These are phyloP conservation scores for Candida sithepensis DNA, from an alignment of 805 yeast species.

Conservation along the genomic window DNA sequence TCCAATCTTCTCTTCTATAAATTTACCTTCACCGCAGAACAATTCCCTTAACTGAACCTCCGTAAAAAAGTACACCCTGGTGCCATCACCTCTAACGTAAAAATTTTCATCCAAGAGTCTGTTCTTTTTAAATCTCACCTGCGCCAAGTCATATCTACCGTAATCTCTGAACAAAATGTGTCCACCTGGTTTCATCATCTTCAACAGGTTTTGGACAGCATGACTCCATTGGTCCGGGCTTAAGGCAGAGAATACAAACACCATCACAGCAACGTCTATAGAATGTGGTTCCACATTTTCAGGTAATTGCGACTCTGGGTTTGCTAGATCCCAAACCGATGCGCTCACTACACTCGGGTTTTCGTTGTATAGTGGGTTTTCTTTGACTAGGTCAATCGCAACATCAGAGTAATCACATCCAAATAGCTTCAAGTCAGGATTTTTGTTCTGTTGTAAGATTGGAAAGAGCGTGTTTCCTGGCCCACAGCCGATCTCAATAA, in stretches of 20 bases:
- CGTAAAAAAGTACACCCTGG: slow-evolving; percentile 94
- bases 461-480: slow-evolving; percentile 98
- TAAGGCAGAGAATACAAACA: slow-evolving; percentile 89
- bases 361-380: slow-evolving; percentile 56
- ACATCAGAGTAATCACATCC: slow-evolving; percentile 90
- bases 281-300: slow-evolving; percentile 78
- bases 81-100: slow-evolving; percentile 96
- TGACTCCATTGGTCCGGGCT: slow-evolving; percentile 87
- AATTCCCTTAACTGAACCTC: slow-evolving; percentile 84
- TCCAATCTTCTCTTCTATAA: slow-evolving; percentile 72
- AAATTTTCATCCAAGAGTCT: slow-evolving; percentile 87
- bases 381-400: slow-evolving; percentile 82
- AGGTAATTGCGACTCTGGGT: slow-evolving; percentile 69
- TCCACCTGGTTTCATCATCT: slow-evolving; percentile 89
- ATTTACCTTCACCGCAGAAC: slow-evolving; percentile 52
- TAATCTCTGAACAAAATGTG: slow-evolving; percentile 86
- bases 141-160: slow-evolving; percentile 94
- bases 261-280: slow-evolving; percentile 90
- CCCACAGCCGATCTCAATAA: slow-evolving; percentile 95
- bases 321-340: slow-evolving; percentile 93
- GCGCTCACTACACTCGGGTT: slow-evolving; percentile 59
- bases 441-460: slow-evolving; percentile 75
- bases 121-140: slow-evolving; percentile 85
- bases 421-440: slow-evolving; percentile 64
- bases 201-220: slow-evolving; percentile 69